Percentiles rank a stretch among this genome's conserved stretches.
Evolutionary conservation across 2,329 filamentous ascomycete species (phyloP).

Genomic region (Xylariales sp.): DNA sequence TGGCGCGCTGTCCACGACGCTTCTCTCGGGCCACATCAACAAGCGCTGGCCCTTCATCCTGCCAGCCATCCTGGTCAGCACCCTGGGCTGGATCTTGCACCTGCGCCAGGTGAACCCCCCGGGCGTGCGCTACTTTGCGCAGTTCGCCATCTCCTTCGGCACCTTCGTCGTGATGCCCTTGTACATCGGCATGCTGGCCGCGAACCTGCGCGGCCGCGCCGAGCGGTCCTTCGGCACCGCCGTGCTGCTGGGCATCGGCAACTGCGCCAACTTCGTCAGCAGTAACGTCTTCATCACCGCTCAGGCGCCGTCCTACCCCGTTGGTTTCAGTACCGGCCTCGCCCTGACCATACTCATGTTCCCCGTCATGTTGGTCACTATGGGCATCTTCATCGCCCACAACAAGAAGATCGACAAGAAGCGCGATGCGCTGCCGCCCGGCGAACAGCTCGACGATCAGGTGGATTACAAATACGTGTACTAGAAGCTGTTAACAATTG

Average conservation of each 20-base stretch:
- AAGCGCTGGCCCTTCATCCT: slow-evolving; percentile 6
- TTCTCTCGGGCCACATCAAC: slow-evolving; percentile 4
- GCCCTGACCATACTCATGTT: slow-evolving; percentile 1
- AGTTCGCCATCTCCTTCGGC: slow-evolving; percentile 4
- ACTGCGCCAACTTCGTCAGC: slow-evolving; percentile 6
- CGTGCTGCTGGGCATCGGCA: slow-evolving; percentile 3
- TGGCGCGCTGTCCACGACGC: slow-evolving; percentile 3
- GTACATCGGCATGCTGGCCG: slow-evolving; percentile 5
- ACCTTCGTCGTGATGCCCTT: slow-evolving; percentile 6
- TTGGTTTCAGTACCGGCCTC: slow-evolving; percentile 3
- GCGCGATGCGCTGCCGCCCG: slow-evolving; percentile 1
- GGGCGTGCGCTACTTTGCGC: slow-evolving; percentile 3
- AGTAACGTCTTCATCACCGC: slow-evolving; percentile 6
- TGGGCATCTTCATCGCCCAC: slow-evolving; percentile 1
- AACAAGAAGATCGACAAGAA: slow-evolving; percentile 4
- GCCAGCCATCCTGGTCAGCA: slow-evolving; percentile 4
- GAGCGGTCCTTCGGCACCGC: slow-evolving; percentile 4
- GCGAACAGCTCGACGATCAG: slow-evolving; percentile 4
- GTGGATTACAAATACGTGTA: slow-evolving; percentile 5
- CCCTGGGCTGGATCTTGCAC: slow-evolving; percentile 5
- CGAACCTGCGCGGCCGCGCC: slow-evolving; percentile 4
- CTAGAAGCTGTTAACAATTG: too few relatives aligned
- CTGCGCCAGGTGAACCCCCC: slow-evolving; percentile 3
- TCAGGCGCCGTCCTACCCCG: slow-evolving; percentile 3
- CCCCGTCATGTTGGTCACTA: slow-evolving; percentile 4